Evolutionary conservation across 371 early-diverging fungal genomes (phyloP).

Genomic region (Mortierella polycephala): DNA sequence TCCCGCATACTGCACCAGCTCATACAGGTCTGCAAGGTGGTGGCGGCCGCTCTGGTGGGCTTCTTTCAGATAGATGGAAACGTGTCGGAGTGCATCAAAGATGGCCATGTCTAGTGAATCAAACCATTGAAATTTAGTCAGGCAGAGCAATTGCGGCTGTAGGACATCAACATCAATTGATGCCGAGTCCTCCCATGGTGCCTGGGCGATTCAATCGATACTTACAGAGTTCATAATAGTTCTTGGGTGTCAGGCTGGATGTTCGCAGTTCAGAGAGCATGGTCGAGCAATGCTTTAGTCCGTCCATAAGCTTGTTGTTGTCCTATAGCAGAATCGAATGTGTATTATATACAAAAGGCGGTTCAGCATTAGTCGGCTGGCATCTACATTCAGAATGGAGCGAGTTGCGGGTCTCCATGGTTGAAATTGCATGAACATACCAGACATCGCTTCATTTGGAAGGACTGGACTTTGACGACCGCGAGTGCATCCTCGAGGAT

Average conservation of each 20-base stretch:
- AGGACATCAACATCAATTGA: too few species aligned
- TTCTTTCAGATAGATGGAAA: slow-evolving; percentile 88
- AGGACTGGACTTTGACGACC: slow-evolving; percentile 88
- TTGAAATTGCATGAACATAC: slow-evolving; percentile 57
- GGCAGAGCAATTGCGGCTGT: too few species aligned
- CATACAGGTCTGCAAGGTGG: slow-evolving; percentile 95
- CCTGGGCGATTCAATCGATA: background rate
- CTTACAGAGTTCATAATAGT: slow-evolving; percentile 97
- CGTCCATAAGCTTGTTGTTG: slow-evolving; percentile 92
- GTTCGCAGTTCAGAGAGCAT: slow-evolving; percentile 96
- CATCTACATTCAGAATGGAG: background rate
- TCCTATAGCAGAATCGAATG: slow-evolving; percentile 63
- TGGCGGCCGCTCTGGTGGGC: slow-evolving; percentile 86
- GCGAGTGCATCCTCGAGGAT: slow-evolving; percentile 86
- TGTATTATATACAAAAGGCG: background rate
- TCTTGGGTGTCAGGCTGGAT: slow-evolving; percentile 92
- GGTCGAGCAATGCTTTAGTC: slow-evolving; percentile 94
- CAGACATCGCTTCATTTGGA: slow-evolving; percentile 88
- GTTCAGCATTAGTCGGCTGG: background rate
- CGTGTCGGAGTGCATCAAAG: slow-evolving; percentile 93
- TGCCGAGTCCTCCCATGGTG: too few species aligned
- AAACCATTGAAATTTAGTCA: background rate
- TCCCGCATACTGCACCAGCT: slow-evolving; percentile 96
- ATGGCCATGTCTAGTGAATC: slow-evolving; percentile 86
- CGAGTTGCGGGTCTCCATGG: background rate